Base-by-base conservation (phyloP, 2,329 filamentous ascomycete genomes). In the Paracamarosporium sp. region DNA sequence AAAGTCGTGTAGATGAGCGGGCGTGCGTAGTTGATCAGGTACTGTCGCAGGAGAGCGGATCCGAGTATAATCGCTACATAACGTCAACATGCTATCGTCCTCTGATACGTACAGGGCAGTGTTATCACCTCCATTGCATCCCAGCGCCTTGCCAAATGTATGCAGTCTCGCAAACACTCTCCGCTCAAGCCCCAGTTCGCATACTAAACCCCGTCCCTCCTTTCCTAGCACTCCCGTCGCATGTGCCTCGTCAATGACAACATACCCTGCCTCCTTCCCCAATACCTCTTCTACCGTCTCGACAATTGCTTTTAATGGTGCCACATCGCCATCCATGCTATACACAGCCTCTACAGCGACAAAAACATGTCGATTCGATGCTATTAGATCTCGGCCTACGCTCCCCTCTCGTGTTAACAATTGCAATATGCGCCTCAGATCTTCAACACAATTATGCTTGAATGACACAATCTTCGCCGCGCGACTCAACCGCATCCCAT, bases 251-350 rank as follows among this genome's bases (percentile, higher is more conserved):
- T 91, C 89, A 1, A 91, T 83, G 9, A 90, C 80, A 4, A 91
- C 76, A 55, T 88, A 80, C 0, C 83, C 86, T 45, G 90, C 91
- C 0, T 81, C 81, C 0, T 59, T 58, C 0, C 88, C 85, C 0
- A 92, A 75, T 0, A 83, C 66, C 1, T 77, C 73, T 38, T 89
- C 82, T 0, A 90, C 82, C 4, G 85, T 78, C 0, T 81, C 73
- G 1, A 90, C 81, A 17, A 93, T 84, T 5, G 86, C 82, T 11
- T 69, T 66, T 11, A 95, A 77, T 0, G 88, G 89, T 0, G 85
- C 85, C 17, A 91, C 77, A 63, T 93, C 90, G 0, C 91, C 91
- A 52, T 94, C 91, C 91, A 95, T 95, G 71, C 90, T 93, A 73
- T 95, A 94, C 51, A 45, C 57, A 15, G 79, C 75, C 5, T 74